Base-by-base conservation (phyloP, 106 monocot species). In the Phalaenopsis equestris region DNA sequence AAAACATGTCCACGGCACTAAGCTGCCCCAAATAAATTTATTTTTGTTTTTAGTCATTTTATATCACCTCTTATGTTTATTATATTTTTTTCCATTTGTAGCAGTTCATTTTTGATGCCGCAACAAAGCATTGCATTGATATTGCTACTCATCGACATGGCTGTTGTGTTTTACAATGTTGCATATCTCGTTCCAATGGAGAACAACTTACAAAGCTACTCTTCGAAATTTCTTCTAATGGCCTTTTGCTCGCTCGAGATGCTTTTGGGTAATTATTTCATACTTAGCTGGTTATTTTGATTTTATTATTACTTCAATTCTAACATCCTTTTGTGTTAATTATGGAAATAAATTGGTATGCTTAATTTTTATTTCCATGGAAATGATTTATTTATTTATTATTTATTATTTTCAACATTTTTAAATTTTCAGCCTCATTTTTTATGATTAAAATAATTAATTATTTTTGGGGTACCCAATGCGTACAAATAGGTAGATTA, bases 31-130 rank as follows among this genome's bases (percentile, higher is more conserved):
- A 30, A 30, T 48, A 11, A 48, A 48, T 11, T 10, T 48, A 10
- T 10, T 6, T 9, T 48, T 48, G 48, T 48, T 48, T 9, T 7
- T 48, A 11, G 48, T 48, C 48, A 48, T 48, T 48, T 48, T 48
- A 45, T 45, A 45, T 52, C 52, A 52, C 52, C 52, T 52, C 14
- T 14, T 37, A n/a, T 30, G 70, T 0, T 16, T 72, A 41, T 15
- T 72, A 16, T 72, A 45, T 45, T 72, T 72, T 73, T 74, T 74
- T 74, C 8, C 70, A 70, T 70, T 52, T 81, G 7, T 74, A 65
- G 58, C 83, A 91, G 91, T 87, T 87, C 73, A 86, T 91, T 68
- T 91, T 86, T 87, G 82, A 80, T 72, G 80, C 85, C 79, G 86
- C 88, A 83, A 77, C 79, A 75, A 79, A 78, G 57, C 56, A 88